Percentiles rank a stretch among this genome's conserved stretches.
These are phyloP conservation scores for Pisolithus microcarpus DNA, from an alignment of 768 basidiomycete species.

Conservation along the genomic window DNA sequence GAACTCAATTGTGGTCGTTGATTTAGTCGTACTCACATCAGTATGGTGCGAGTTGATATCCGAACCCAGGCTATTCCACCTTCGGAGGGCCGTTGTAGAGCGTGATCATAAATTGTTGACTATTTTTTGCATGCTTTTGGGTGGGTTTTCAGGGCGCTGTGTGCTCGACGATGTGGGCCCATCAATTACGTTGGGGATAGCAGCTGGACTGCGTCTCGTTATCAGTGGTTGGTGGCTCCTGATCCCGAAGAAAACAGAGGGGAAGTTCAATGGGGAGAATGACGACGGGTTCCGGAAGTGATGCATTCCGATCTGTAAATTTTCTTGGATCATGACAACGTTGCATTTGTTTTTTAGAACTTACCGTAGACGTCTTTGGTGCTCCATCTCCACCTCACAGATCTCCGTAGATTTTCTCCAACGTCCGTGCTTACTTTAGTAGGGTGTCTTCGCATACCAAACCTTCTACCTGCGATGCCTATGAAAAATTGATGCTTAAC, in stretches of 20 bases:
- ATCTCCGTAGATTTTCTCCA: too few species aligned
- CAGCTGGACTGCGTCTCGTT: conserved; percentile 54
- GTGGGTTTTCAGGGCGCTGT: conserved; percentile 69
- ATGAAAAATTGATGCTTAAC: too few species aligned
- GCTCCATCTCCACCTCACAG: too few species aligned
- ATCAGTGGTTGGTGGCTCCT: conserved; percentile 58
- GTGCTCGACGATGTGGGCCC: conserved; percentile 50
- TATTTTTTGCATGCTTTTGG: conserved; percentile 25
- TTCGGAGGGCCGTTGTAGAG: conserved; percentile 41
- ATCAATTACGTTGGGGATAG: conserved; percentile 54
- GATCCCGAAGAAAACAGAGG: conserved; percentile 30
- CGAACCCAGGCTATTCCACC: conserved; percentile 62
- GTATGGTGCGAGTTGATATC: conserved; percentile 80
- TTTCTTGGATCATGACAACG: too few species aligned
- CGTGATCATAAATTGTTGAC: conserved; percentile 67
- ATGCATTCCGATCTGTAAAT: not conserved
- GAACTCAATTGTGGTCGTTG: not conserved
- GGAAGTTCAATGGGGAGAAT: not conserved
- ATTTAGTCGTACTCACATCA: conserved; percentile 68
- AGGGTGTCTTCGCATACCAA: too few species aligned
- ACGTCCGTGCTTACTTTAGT: too few species aligned
- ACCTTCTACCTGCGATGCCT: too few species aligned
- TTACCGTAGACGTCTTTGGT: too few species aligned
- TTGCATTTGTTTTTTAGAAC: too few species aligned
- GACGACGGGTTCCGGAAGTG: not conserved